Evolutionary conservation across 805 yeast species (phyloP).

Genomic region (Kodamaea kakaduensis): DNA sequence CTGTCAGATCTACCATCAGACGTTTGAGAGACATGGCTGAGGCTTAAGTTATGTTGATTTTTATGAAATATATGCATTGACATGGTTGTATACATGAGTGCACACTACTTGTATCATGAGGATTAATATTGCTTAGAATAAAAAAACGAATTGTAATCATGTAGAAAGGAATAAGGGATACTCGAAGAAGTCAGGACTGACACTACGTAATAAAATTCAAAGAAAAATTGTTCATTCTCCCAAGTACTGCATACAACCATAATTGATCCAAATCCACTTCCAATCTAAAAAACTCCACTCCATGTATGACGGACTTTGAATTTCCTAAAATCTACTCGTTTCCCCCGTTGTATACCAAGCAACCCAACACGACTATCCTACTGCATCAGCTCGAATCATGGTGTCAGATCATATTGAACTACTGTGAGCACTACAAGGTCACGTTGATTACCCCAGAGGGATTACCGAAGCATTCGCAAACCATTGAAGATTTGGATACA

Average conservation of each 20-base stretch:
- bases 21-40: constrained; percentile 99
- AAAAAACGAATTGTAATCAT: constrained; percentile 2
- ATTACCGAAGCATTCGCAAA: constrained; percentile 25
- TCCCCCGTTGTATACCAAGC: constrained; percentile 90
- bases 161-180: no score
- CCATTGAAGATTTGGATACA: constrained; percentile 10
- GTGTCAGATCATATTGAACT: constrained; percentile 59
- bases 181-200: no score
- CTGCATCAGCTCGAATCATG: constrained; percentile 77
- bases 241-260: no score
- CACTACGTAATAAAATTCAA: no score
- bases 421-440: constrained; percentile 52
- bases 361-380: constrained; percentile 77
- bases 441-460: constrained; percentile 29
- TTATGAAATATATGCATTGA: constrained; percentile 6
- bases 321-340: constrained; percentile 51
- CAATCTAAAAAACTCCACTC: neutral
- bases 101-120: constrained; percentile 9
- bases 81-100: constrained; percentile 1
- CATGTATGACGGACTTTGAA: constrained; percentile 16
- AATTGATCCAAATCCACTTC: neutral
- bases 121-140: constrained; percentile 10
- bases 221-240: no score
- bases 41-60: constrained; percentile 60
- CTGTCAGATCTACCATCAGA: constrained; percentile 99